Evolutionary conservation across 2,329 filamentous ascomycete species (phyloP).

Genomic region (Fusarium sterilihyphosum): DNA sequence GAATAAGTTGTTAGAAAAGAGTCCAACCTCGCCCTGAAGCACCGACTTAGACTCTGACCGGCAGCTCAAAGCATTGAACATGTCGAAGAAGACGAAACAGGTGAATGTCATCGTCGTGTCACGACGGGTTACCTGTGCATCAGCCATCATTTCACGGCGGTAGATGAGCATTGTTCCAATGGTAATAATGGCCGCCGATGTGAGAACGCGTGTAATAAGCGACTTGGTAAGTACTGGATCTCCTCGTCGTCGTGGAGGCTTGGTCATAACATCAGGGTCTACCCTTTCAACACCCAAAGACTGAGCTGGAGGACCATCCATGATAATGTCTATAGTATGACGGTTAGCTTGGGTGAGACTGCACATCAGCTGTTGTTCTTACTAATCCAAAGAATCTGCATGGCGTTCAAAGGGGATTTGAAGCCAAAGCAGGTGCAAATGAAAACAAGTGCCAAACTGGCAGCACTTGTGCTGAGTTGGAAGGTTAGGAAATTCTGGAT

Average conservation of each 20-base stretch:
- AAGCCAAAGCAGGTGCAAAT: constrained; percentile 93
- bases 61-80: constrained; percentile 98
- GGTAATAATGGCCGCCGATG: constrained; percentile 90
- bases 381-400: constrained; percentile 99
- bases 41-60: constrained; percentile 91
- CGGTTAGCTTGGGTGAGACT: constrained; percentile 19
- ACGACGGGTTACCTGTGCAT: constrained; percentile 85
- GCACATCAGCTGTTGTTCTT: constrained; percentile 53
- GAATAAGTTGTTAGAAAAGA: constrained; percentile 92
- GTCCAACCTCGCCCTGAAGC: constrained; percentile 82
- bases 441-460: constrained; percentile 89
- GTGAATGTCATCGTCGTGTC: constrained; percentile 99
- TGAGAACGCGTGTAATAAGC: constrained; percentile 85
- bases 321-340: constrained; percentile 82
- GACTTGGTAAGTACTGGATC: constrained; percentile 90
- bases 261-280: constrained; percentile 92
- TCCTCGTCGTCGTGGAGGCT: constrained; percentile 83
- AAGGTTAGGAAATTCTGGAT: constrained; percentile 99
- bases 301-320: constrained; percentile 98
- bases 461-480: constrained; percentile 96
- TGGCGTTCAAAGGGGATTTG: constrained; percentile 95
- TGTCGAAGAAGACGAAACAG: constrained; percentile 98
- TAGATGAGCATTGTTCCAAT: constrained; percentile 91
- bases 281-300: constrained; percentile 96
- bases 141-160: constrained; percentile 86